Evolutionary conservation across 2,329 filamentous ascomycete genomes (phyloP).

Genomic region (Monilinia laxa): DNA sequence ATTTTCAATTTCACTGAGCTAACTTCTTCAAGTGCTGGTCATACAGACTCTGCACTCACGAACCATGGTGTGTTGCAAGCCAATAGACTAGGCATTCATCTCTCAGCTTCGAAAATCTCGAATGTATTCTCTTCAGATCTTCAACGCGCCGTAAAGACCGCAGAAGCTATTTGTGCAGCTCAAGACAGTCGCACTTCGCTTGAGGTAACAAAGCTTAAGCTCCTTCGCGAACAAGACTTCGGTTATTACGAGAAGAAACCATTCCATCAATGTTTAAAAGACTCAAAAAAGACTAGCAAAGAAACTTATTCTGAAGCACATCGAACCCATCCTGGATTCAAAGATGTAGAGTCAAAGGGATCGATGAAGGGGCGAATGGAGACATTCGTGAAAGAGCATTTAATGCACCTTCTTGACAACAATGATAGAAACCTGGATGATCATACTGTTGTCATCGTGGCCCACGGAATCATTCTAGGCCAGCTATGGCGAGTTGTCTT

Average conservation of each 20-base stretch:
- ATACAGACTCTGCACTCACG: slow-evolving; percentile 76
- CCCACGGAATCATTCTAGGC: slow-evolving; percentile 79
- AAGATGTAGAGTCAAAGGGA: slow-evolving; percentile 65
- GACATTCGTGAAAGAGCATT: slow-evolving; percentile 62
- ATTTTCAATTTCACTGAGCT: slow-evolving; percentile 17
- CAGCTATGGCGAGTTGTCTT: slow-evolving; percentile 65
- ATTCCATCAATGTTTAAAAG: slow-evolving; percentile 47
- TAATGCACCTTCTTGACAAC: slow-evolving; percentile 53
- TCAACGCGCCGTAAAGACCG: slow-evolving; percentile 70
- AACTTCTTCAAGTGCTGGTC: slow-evolving; percentile 62
- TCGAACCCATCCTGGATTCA: slow-evolving; percentile 45
- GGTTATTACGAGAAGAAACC: slow-evolving; percentile 67
- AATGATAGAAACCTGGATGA: slow-evolving; percentile 37
- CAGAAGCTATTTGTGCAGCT: slow-evolving; percentile 60
- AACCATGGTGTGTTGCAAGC: slow-evolving; percentile 80
- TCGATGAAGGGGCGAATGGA: slow-evolving; percentile 65
- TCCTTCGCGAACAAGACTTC: slow-evolving; percentile 73
- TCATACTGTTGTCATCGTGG: slow-evolving; percentile 63
- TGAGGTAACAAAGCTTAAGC: slow-evolving; percentile 36
- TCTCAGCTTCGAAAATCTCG: slow-evolving; percentile 64
- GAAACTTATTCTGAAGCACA: slow-evolving; percentile 44
- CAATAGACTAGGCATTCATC: slow-evolving; percentile 64
- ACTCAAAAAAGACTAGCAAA: slow-evolving; percentile 39
- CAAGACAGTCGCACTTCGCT: slow-evolving; percentile 51
- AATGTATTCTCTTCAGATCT: slow-evolving; percentile 78